A percentile compares a stretch with the other conserved stretches of the same genome.
These are phyloP conservation scores for Spirogloea muscicola DNA, from an alignment of 139 green algal species.

Conservation along the genomic window DNA sequence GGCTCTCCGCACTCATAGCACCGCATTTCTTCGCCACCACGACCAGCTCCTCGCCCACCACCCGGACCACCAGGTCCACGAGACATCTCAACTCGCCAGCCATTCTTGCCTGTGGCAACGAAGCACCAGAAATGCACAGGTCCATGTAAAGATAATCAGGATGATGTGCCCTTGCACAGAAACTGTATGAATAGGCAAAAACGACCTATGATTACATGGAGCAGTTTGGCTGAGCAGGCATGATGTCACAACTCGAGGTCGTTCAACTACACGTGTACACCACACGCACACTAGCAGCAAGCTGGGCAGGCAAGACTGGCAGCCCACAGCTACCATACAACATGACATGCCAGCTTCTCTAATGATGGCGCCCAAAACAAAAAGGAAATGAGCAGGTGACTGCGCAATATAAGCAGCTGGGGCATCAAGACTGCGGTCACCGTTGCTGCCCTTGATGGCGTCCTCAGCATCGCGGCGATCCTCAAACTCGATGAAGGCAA, in stretches of 20 bases:
- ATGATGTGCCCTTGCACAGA: too few species aligned
- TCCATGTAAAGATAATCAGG: too few species aligned
- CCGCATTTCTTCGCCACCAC: conserved; percentile 35
- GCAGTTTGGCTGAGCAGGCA: too few species aligned
- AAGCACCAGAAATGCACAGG: too few species aligned
- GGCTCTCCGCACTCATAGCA: conserved; percentile 50
- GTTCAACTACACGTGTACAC: too few species aligned
- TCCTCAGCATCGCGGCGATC: conserved; percentile 44
- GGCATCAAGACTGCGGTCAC: not conserved
- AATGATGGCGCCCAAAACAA: too few species aligned
- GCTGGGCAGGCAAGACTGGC: too few species aligned
- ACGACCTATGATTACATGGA: too few species aligned
- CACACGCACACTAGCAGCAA: too few species aligned
- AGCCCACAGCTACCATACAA: too few species aligned
- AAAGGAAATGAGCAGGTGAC: not conserved
- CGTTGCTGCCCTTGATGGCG: conserved; percentile 37
- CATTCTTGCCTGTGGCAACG: conserved; percentile 48
- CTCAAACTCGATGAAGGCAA: conserved; percentile 53
- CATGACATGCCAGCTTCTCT: not conserved
- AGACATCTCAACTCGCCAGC: conserved; percentile 47
- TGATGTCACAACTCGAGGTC: too few species aligned
- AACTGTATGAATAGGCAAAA: too few species aligned
- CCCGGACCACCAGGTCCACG: conserved; percentile 12
- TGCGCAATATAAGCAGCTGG: not conserved
- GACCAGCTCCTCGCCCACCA: conserved; percentile 6